A percentile compares a stretch with the other conserved stretches of the same genome.
Evolutionary conservation across 805 yeast genomes (phyloP).

Genomic region (Starmerella sp.): DNA sequence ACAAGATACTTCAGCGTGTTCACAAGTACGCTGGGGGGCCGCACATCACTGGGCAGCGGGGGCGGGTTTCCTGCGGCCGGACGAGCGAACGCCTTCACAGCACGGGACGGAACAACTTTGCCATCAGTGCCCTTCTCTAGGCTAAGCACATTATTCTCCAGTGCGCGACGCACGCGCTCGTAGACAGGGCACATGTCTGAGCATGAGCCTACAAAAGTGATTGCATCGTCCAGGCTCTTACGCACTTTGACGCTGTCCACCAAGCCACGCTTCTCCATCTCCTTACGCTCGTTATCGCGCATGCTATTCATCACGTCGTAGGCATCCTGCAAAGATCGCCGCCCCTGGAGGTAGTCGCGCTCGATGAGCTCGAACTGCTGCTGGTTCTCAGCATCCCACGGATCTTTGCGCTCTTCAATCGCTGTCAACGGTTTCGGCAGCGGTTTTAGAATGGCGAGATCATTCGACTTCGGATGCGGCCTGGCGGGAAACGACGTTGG

Average conservation of each 20-base stretch:
- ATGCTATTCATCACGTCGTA: conserved; percentile 59
- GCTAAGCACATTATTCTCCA: conserved; percentile 73
- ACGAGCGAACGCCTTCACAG: conserved; percentile 85
- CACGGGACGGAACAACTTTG: conserved; percentile 45
- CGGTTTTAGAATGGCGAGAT: conserved; percentile 10
- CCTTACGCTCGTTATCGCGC: conserved; percentile 61
- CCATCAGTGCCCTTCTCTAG: conserved; percentile 58
- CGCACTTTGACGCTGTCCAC: conserved; percentile 81
- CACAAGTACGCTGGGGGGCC: conserved; percentile 73
- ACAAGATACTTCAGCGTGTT: conserved; percentile 62
- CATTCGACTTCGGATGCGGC: conserved; percentile 7
- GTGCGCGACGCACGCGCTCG: conserved; percentile 77
- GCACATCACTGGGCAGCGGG: conserved; percentile 90
- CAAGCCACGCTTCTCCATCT: conserved; percentile 69
- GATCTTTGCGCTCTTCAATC: conserved; percentile 8
- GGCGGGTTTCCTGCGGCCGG: conserved; percentile 99
- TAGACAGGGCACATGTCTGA: conserved; percentile 89
- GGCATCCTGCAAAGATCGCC: conserved; percentile 51
- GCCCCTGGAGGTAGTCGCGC: conserved; percentile 35
- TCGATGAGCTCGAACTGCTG: conserved; percentile 40
- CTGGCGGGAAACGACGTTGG: conserved; percentile 1
- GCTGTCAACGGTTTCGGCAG: conserved; percentile 12
- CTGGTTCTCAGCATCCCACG: conserved; percentile 74
- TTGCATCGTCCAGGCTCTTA: conserved; percentile 79
- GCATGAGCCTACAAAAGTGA: conserved; percentile 78